Percentiles rank a stretch among this genome's conserved stretches.
Evolutionary conservation across 495 filamentous ascomycete species (phyloP).

Genomic region (Astrothelium macrocarpum): DNA sequence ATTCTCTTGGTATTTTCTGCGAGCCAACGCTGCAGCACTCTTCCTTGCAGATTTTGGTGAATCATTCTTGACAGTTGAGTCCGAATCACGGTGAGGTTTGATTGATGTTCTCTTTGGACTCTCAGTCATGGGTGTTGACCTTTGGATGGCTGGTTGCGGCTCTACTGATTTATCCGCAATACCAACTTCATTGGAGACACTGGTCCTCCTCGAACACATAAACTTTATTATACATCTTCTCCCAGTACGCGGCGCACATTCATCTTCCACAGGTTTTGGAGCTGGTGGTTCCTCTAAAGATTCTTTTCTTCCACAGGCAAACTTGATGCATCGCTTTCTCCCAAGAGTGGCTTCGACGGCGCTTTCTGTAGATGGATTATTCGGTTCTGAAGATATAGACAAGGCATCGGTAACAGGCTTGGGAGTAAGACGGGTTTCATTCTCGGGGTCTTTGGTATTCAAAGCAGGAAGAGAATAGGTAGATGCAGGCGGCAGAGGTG

Average conservation of each 20-base stretch:
- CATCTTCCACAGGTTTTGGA: constrained; percentile 15
- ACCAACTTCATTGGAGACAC: constrained; percentile 17
- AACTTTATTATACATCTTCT: constrained; percentile 46
- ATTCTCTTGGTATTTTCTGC: constrained; percentile 31
- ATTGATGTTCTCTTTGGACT: constrained; percentile 5
- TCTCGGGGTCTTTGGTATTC: constrained; percentile 25
- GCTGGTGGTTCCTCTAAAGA: constrained; percentile 19
- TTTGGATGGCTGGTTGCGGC: not conserved
- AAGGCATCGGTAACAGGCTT: constrained; percentile 25
- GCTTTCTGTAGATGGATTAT: constrained; percentile 16
- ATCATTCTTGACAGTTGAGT: constrained; percentile 35
- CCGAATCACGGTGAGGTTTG: constrained; percentile 42
- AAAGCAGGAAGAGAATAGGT: constrained; percentile 25
- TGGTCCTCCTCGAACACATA: constrained; percentile 43
- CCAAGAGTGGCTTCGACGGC: constrained; percentile 41
- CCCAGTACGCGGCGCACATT: constrained; percentile 39
- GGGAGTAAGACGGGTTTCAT: constrained; percentile 21
- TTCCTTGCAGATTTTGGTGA: constrained; percentile 30
- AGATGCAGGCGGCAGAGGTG: constrained; percentile 47
- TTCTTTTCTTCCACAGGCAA: constrained; percentile 61
- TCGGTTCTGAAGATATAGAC: constrained; percentile 15
- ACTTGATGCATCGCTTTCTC: constrained; percentile 82
- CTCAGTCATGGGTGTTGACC: not conserved
- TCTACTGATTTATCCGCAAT: constrained; percentile 16
- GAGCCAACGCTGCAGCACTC: constrained; percentile 5